Evolutionary conservation across 306 rosid genomes (phyloP).

Genomic region (Neltuma alba): DNA sequence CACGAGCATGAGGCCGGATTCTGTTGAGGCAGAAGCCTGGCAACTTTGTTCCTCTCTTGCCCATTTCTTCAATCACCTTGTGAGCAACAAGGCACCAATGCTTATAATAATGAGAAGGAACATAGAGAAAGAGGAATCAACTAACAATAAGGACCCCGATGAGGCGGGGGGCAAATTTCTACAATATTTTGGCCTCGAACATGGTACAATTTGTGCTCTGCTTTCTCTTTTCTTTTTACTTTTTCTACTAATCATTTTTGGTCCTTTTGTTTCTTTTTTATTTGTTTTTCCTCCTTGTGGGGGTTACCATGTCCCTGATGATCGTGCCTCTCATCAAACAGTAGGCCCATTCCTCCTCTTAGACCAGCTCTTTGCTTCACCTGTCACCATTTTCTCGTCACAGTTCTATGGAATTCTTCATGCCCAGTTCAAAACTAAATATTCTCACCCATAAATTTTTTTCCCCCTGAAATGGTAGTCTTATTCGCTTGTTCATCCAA

Average conservation of each 20-base stretch:
- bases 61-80: slow-evolving; percentile 53
- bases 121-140: slow-evolving; percentile 21
- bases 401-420: background rate
- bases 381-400: background rate
- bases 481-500: no score
- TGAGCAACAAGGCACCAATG: slow-evolving; percentile 31
- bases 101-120: slow-evolving; percentile 44
- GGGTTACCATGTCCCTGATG: slow-evolving; percentile 51
- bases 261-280: slow-evolving; percentile 40
- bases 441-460: no score
- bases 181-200: slow-evolving; percentile 45
- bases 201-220: slow-evolving; percentile 44
- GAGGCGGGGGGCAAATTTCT: slow-evolving; percentile 37
- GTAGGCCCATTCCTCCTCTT: slow-evolving; percentile 56
- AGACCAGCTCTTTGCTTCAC: slow-evolving; percentile 1
- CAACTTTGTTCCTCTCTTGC: slow-evolving; percentile 72
- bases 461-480: no score
- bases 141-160: slow-evolving; percentile 4
- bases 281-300: slow-evolving; percentile 31
- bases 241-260: slow-evolving; percentile 38
- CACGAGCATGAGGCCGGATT: slow-evolving; percentile 84
- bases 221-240: slow-evolving; percentile 41
- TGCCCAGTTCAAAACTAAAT: background rate
- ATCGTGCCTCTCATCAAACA: slow-evolving; percentile 80
- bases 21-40: slow-evolving; percentile 85